Base-by-base conservation (phyloP, 2,329 filamentous ascomycete species). In the Pestalotiopsis sp. region DNA sequence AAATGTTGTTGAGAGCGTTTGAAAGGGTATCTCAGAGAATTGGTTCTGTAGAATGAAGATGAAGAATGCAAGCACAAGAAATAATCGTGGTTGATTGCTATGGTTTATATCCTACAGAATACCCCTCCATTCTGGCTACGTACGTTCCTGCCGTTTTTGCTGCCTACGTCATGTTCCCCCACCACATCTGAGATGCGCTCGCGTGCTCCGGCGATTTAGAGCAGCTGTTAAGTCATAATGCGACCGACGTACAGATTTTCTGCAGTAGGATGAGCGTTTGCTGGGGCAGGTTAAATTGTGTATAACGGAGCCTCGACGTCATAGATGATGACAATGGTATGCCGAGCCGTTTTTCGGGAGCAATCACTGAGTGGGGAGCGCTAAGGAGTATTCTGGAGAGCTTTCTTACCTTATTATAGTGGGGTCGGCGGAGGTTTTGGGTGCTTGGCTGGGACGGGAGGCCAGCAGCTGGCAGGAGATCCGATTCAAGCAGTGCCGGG, bases 221-320 rank as follows among this genome's bases (percentile, higher is more conserved):
- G 25, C 57, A 27, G 57, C 27, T 59, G 20, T n/a, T 59, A 36
- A 59, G 27, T 59, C 57, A 36, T 36, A 62, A 38, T 62, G 31
- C 59, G 27, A 38, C 59, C n/a, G 27, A 62, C n/a, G 25, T 62
- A 39, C 59, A 20, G 23, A 36, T 14, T 14, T 13, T 59, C 57
- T 36, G 57, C 23, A 27, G 27, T 36, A 13, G 27, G 45, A 52
- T 52, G 45, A 52, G 45, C 45, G 45, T 52, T n/a, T 52, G 45
- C 45, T 52, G 45, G 45, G 45, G 45, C n/a, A n/a, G 14, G 17
- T n/a, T n/a, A 62, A 39, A 62, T 20, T 62, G 59, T 39, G 25
- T 62, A 62, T 62, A 62, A 62, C 59, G 59, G 59, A 62, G 59
- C n/a, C 27, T 36, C 59, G 59, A 62, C 59, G 59, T 62, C 59